Evolutionary conservation across 441 rosid genomes (phyloP).

Genomic region (Gossypium gossypioides): DNA sequence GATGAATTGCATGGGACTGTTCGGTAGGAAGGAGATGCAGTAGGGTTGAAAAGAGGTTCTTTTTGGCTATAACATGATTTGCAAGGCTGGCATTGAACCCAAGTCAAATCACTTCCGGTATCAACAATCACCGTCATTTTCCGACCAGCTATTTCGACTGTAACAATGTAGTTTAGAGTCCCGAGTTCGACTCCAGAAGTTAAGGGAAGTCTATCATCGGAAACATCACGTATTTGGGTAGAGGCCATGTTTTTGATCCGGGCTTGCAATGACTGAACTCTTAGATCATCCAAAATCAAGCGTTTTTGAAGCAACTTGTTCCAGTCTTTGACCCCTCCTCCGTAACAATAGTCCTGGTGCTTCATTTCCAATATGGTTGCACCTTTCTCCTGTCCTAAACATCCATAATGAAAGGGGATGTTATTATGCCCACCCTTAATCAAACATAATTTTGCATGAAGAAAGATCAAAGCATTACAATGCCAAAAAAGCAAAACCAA

Average conservation of each 20-base stretch:
- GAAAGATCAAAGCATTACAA: neutral
- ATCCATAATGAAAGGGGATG: neutral
- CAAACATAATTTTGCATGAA: neutral
- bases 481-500: neutral
- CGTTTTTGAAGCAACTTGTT: conserved; percentile 40
- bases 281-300: conserved; percentile 43
- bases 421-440: neutral
- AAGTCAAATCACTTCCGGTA: conserved; percentile 89
- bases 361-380: conserved; percentile 70
- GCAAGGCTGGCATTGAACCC: conserved; percentile 95
- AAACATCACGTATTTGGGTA: conserved; percentile 16
- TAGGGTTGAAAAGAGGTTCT: conserved; percentile 65
- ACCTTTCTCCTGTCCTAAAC: conserved; percentile 42
- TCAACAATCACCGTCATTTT: conserved; percentile 67
- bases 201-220: conserved; percentile 42
- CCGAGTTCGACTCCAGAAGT: conserved; percentile 54
- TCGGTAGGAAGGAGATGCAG: conserved; percentile 49
- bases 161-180: conserved; percentile 68
- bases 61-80: conserved; percentile 52
- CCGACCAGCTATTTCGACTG: conserved; percentile 45
- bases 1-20: conserved; percentile 54
- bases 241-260: conserved; percentile 29
- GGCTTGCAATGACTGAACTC: conserved; percentile 48
- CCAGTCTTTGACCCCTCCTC: conserved; percentile 38
- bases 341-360: conserved; percentile 51